Conservation (phyloP, 2,329 filamentous ascomycete species). For the Grosmannia serpens region DNA sequence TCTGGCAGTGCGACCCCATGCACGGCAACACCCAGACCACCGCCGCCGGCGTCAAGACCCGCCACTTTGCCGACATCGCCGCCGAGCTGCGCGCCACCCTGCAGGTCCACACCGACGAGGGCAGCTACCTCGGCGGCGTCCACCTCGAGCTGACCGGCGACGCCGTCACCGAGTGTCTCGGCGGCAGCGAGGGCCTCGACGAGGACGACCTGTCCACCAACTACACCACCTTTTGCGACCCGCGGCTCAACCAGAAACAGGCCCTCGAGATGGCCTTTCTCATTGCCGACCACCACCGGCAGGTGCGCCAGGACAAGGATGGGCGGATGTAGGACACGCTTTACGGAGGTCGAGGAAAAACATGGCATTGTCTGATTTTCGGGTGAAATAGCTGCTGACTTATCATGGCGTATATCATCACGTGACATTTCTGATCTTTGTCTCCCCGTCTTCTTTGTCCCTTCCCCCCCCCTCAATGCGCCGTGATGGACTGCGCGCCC, state of each 20-base stretch:
- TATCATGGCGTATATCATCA: not conserved
- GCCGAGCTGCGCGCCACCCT: conserved; percentile 75
- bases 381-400: not conserved
- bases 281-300: conserved; percentile 67
- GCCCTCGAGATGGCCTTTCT: conserved; percentile 89
- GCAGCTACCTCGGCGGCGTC: conserved; percentile 82
- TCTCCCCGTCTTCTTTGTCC: too few species aligned
- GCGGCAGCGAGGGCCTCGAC: conserved; percentile 73
- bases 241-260: conserved; percentile 93
- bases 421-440: not conserved
- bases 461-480: conserved; percentile 16
- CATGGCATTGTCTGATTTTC: too few species aligned
- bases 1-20: conserved; percentile 99
- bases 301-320: conserved; percentile 14
- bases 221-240: conserved; percentile 95
- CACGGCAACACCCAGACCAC: conserved; percentile 71
- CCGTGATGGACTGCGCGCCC: conserved; percentile 45
- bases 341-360: not conserved
- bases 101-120: conserved; percentile 69
- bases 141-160: conserved; percentile 94
- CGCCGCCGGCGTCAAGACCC: conserved; percentile 74
- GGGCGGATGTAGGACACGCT: too few species aligned
- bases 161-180: conserved; percentile 90
- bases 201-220: conserved; percentile 84
- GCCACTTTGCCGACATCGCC: conserved; percentile 83